Base-by-base conservation (phyloP, 495 filamentous ascomycete species). In the Chaetomium tenue region DNA sequence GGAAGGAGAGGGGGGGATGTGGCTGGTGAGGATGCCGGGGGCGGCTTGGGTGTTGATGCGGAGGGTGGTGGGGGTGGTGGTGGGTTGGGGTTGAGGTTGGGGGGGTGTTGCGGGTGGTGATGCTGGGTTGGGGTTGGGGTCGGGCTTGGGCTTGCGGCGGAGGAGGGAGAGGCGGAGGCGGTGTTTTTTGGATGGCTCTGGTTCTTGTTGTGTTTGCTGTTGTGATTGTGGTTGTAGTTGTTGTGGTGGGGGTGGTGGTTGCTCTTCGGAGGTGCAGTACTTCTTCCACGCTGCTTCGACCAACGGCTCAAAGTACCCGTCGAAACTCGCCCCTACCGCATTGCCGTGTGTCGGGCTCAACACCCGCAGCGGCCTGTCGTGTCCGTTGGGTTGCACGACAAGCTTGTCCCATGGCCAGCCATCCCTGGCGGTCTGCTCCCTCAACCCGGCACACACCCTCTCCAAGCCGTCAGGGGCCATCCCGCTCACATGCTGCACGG, bases 261-360 rank as follows among this genome's bases (percentile, higher is more conserved):
- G 33, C 33, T 37, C 3, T n/a, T 50, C 3, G 7, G 48, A 52
- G 1, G 12, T 23, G 11, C 22, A 52, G 33, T 71, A 72, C 52
- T 46, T 65, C 40, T 61, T 56, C 87, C 87, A 93, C 0, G 89
- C 88, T 25, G 77, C 69, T 23, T 87, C 73, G 20, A 92, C 86
- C 57, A 90, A 86, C 12, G 76, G 68, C 67, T 88, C 81, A 68
- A 81, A 93, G 75, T 90, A 92, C 22, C 78, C 82, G 4, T 74
- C 74, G 72, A 91, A 91, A 37, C 74, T 80, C 22, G 78, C 76
- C 53, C 86, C 83, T 26, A 84, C 78, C 6, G 83, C 81, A 48
- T 79, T 76, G 1, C 85, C 88, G 59, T 86, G 86, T 66, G 88
- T 93, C 9, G 90, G 87, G 54, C 80, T 88, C 16, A 91, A 72